A percentile compares a stretch with the other conserved stretches of the same genome.
Evolutionary conservation across 192 early-diverging fungal species (phyloP).

Genomic region (Gamsiella multidivaricata): DNA sequence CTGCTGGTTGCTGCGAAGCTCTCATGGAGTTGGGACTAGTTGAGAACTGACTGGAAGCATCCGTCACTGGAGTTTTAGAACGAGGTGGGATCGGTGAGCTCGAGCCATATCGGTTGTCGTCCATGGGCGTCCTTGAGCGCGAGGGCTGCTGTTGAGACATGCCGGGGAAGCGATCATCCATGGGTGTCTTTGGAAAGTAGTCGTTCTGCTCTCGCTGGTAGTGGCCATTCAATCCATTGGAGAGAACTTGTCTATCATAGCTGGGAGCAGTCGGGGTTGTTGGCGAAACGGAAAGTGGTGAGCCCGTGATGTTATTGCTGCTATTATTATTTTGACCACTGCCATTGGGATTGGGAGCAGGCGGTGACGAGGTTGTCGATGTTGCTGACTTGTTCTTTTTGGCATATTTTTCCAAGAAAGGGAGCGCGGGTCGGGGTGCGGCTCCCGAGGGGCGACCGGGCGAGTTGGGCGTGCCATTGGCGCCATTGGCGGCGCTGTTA

Average conservation of each 20-base stretch:
- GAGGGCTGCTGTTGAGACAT: conserved; percentile 8
- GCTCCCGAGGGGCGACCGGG: conserved; percentile 37
- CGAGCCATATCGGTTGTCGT: conserved; percentile 22
- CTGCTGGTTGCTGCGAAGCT: conserved; percentile 36
- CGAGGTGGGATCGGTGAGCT: conserved; percentile 33
- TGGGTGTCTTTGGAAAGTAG: conserved; percentile 47
- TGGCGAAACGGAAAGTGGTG: conserved; percentile 51
- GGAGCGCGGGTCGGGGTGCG: conserved; percentile 37
- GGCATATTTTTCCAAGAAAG: conserved; percentile 57
- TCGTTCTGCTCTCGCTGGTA: conserved; percentile 49
- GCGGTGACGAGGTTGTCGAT: conserved; percentile 27
- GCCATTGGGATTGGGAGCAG: conserved; percentile 25
- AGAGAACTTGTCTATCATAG: conserved; percentile 36
- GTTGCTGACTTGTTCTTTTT: conserved; percentile 44
- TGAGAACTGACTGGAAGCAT: conserved; percentile 16
- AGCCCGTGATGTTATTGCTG: conserved; percentile 40
- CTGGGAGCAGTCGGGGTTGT: conserved; percentile 55
- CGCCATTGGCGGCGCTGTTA: neutral
- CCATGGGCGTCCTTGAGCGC: conserved; percentile 28
- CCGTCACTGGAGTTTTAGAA: conserved; percentile 40
- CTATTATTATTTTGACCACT: conserved; percentile 23
- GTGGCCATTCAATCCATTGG: conserved; percentile 38
- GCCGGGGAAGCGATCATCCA: conserved; percentile 23
- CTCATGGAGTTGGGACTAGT: conserved; percentile 35
- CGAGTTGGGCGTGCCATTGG: conserved; percentile 28